These are phyloP conservation scores for Cardamine chenopodiifolia DNA, from an alignment of 345 rosid genomes.

Conservation along the genomic window DNA sequence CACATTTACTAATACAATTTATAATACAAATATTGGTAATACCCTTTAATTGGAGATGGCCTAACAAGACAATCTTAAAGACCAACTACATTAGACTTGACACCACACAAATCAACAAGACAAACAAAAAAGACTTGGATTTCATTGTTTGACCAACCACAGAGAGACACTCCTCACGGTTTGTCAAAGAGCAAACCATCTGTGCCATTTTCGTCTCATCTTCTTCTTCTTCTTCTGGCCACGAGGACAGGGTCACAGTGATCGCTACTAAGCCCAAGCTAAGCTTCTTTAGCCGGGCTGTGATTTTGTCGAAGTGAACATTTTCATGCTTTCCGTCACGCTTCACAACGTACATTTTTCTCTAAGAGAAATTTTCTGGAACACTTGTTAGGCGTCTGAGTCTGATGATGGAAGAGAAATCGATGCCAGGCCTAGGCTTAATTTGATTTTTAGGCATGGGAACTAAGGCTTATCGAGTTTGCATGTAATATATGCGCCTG, in stretches of 20 bases:
- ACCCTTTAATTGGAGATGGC: too few relatives aligned
- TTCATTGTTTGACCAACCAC: constrained; percentile 57
- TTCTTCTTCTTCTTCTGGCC: constrained; percentile 44
- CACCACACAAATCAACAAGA: not conserved
- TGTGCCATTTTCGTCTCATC: constrained; percentile 72
- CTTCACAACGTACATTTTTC: constrained; percentile 82
- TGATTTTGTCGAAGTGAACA: constrained; percentile 89
- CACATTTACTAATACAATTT: too few relatives aligned
- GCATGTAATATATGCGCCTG: too few relatives aligned
- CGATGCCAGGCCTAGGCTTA: too few relatives aligned
- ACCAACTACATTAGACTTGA: not conserved
- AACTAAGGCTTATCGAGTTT: too few relatives aligned
- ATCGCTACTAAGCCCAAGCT: constrained; percentile 81
- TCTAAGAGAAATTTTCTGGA: too few relatives aligned
- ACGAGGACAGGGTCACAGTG: constrained; percentile 95
- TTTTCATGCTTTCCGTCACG: constrained; percentile 81
- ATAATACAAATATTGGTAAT: too few relatives aligned
- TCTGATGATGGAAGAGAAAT: not conserved
- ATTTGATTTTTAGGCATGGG: too few relatives aligned
- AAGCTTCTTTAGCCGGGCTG: constrained; percentile 89
- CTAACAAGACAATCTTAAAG: not conserved
- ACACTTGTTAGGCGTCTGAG: too few relatives aligned
- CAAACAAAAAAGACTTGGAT: too few relatives aligned
- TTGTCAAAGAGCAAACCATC: constrained; percentile 86
- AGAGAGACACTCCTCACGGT: constrained; percentile 87